These are phyloP conservation scores for Yarrowia sp. DNA, from an alignment of 805 yeast genomes.

Conservation along the genomic window DNA sequence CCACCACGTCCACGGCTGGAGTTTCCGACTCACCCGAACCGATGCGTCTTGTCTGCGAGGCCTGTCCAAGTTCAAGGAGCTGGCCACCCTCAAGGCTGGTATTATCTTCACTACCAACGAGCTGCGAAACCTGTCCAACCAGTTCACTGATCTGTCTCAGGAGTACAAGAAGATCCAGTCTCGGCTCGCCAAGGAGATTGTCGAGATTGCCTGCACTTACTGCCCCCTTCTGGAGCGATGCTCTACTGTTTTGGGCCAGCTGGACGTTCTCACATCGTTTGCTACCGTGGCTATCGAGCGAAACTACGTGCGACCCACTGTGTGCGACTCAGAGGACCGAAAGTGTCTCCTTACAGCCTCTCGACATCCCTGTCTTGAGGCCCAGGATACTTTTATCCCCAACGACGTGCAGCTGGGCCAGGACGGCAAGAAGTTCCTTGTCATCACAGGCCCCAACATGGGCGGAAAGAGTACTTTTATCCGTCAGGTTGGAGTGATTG, in stretches of 20 bases:
- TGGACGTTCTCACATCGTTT: slow-evolving; percentile 83
- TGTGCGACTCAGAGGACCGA: slow-evolving; percentile 47
- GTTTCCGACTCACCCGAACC: slow-evolving; percentile 83
- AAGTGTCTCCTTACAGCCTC: slow-evolving; percentile 62
- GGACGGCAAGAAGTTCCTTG: slow-evolving; percentile 57
- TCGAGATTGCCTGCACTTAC: slow-evolving; percentile 77
- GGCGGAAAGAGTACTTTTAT: slow-evolving; percentile 96
- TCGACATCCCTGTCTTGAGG: slow-evolving; percentile 92
- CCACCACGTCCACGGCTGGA: slow-evolving; percentile 89
- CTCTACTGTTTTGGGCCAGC: slow-evolving; percentile 59
- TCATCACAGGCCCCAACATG: slow-evolving; percentile 96
- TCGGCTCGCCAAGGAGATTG: slow-evolving; percentile 76
- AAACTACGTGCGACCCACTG: slow-evolving; percentile 72
- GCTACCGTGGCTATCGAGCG: slow-evolving; percentile 80
- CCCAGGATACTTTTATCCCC: slow-evolving; percentile 85
- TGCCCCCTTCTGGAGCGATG: slow-evolving; percentile 71
- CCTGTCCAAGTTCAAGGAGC: slow-evolving; percentile 60
- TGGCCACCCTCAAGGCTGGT: slow-evolving; percentile 93
- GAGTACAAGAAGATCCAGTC: slow-evolving; percentile 75
- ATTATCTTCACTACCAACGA: slow-evolving; percentile 79
- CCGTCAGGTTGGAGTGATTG: slow-evolving; percentile 82
- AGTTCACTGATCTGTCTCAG: slow-evolving; percentile 56
- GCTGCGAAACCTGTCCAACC: slow-evolving; percentile 58
- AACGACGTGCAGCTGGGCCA: slow-evolving; percentile 75
- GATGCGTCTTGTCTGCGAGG: slow-evolving; percentile 80